These are phyloP conservation scores for Mycosphaerella arachidis DNA, from an alignment of 2,329 filamentous ascomycete genomes.

Conservation along the genomic window DNA sequence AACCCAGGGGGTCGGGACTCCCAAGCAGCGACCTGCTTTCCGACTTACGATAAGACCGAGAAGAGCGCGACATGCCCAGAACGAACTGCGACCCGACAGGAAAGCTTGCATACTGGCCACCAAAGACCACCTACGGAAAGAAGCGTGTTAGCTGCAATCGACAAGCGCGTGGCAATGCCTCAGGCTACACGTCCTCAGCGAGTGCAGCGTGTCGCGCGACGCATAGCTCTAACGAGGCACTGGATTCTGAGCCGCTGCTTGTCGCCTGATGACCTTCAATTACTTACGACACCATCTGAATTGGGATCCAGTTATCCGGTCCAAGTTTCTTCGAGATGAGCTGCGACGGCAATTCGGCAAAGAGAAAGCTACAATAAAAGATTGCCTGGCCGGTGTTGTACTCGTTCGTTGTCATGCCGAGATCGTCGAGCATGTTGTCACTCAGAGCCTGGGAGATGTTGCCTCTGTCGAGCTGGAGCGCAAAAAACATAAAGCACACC, in stretches of 20 bases:
- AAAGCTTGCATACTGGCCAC: slow-evolving; percentile 37
- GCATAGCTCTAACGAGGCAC: no score
- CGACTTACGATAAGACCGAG: slow-evolving; percentile 34
- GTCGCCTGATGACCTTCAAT: neutral
- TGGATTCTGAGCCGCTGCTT: no score
- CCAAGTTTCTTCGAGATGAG: slow-evolving; percentile 44
- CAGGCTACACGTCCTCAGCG: neutral
- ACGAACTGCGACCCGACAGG: slow-evolving; percentile 32
- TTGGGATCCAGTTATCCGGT: slow-evolving; percentile 44
- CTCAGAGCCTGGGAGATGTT: slow-evolving; percentile 58
- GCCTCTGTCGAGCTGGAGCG: slow-evolving; percentile 55
- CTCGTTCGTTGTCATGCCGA: slow-evolving; percentile 49
- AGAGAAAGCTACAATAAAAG: slow-evolving; percentile 81
- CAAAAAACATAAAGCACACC: slow-evolving; percentile 54
- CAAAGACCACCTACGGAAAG: slow-evolving; percentile 42
- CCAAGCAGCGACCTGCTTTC: no score
- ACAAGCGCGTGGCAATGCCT: neutral
- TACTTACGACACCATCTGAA: slow-evolving; percentile 25
- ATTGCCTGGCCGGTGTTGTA: slow-evolving; percentile 45
- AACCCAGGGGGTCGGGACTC: neutral
- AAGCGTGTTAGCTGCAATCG: slow-evolving; percentile 22
- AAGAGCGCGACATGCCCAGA: slow-evolving; percentile 38
- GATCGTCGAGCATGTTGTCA: slow-evolving; percentile 55
- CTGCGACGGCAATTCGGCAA: slow-evolving; percentile 36
- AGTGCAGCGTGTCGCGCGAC: no score